Conservation (phyloP, 257 asterid species). For the Solanum pennellii region DNA sequence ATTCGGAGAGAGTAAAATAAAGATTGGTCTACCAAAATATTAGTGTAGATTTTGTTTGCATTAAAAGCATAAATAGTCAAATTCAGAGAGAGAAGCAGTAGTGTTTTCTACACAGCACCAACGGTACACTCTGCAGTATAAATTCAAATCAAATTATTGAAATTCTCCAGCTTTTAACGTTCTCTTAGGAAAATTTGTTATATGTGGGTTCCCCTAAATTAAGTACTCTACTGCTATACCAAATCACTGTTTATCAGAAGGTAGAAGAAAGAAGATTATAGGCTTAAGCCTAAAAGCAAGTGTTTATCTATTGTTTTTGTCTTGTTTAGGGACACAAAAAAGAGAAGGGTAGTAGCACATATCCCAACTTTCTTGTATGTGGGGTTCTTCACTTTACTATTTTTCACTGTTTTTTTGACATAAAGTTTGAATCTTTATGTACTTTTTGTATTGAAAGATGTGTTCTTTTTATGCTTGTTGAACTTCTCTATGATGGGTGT, state of each 20-base stretch:
- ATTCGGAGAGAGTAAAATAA: too few relatives aligned
- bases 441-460: constrained; percentile 17
- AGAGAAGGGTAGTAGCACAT: background rate
- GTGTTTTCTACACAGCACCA: background rate
- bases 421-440: constrained; percentile 1
- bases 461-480: constrained; percentile 37
- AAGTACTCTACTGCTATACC: background rate
- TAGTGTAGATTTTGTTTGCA: background rate
- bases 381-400: background rate
- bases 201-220: background rate
- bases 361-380: background rate
- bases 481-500: constrained; percentile 21
- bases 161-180: background rate
- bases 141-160: background rate
- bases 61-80: background rate
- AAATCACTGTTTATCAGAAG: background rate
- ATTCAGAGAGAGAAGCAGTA: background rate
- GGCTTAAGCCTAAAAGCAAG: background rate
- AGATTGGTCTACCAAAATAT: background rate
- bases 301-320: background rate
- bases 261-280: background rate
- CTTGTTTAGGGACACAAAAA: background rate
- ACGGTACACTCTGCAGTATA: background rate
- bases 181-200: background rate
- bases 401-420: background rate